phyloP scores from a whole-genome alignment of 176 grass and related monocot species.

The Miscanthus lutarioriparius region DNA sequence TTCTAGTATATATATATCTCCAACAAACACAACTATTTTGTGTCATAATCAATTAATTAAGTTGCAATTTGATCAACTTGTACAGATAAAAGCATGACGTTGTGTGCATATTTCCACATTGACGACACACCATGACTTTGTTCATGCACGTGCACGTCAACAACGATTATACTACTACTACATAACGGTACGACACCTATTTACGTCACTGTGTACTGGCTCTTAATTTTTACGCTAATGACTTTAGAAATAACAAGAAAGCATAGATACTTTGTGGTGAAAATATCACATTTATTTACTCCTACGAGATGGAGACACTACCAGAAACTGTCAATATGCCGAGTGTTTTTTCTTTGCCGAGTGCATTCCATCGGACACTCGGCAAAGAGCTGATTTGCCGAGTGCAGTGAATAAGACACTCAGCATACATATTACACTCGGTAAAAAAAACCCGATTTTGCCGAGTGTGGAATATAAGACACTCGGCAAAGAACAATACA shows the following conservation, averaged over 20 bases:
- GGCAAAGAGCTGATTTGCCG: too few species aligned
- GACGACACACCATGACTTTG: conserved; percentile 5
- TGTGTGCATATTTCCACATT: background rate
- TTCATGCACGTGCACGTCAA: conserved; percentile 30
- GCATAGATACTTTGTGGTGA: background rate
- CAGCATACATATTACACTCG: too few species aligned
- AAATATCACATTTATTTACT: background rate
- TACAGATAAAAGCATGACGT: background rate
- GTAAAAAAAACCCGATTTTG: too few species aligned
- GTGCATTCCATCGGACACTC: too few species aligned
- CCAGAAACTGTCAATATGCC: too few species aligned
- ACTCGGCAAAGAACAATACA: too few species aligned
- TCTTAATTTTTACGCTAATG: background rate
- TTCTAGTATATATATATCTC: background rate
- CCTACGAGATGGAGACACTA: background rate
- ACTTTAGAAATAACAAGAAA: conserved; percentile 3
- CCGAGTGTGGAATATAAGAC: too few species aligned
- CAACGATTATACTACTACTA: background rate
- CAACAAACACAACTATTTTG: background rate
- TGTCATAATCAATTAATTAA: background rate
- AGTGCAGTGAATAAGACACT: too few species aligned
- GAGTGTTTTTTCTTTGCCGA: too few species aligned
- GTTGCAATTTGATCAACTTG: background rate
- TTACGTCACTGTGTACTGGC: background rate
- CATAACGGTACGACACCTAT: too few species aligned